These are phyloP conservation scores for Remersonia thermophila DNA, from an alignment of 2,329 filamentous ascomycete species.

Conservation along the genomic window DNA sequence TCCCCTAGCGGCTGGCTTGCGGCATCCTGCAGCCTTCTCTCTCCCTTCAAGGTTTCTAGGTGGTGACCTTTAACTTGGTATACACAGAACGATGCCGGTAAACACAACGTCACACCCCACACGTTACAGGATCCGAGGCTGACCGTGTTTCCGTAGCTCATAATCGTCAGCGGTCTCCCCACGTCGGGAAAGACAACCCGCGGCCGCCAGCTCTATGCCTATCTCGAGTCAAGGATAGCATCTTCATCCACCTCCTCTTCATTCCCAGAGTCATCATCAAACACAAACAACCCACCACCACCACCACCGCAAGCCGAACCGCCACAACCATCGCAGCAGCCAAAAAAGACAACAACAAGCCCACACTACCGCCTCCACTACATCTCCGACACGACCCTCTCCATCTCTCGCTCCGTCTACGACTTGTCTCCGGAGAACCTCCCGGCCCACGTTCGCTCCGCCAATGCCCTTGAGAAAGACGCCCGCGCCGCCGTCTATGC, in stretches of 20 bases:
- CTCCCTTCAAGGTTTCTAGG: no score
- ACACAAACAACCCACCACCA: neutral
- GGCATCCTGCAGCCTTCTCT: no score
- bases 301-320: neutral
- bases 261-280: no score
- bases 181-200: conserved; percentile 58
- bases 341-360: conserved; percentile 8
- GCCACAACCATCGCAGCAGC: conserved; percentile 12
- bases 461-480: conserved; percentile 68
- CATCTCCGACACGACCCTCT: conserved; percentile 60
- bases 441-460: conserved; percentile 51
- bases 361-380: conserved; percentile 54
- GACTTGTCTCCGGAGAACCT: conserved; percentile 42
- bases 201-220: conserved; percentile 51
- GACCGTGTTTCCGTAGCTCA: no score
- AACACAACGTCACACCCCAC: no score
- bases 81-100: no score
- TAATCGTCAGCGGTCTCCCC: conserved; percentile 54
- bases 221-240: conserved; percentile 48
- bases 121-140: no score
- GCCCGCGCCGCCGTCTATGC: conserved; percentile 64
- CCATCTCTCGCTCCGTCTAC: conserved; percentile 59
- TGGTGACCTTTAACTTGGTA: no score
- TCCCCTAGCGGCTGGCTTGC: no score
- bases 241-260: conserved; percentile 11